phyloP scores from a whole-genome alignment of 148 eudicot genomes.

The Oxyria digyna region DNA sequence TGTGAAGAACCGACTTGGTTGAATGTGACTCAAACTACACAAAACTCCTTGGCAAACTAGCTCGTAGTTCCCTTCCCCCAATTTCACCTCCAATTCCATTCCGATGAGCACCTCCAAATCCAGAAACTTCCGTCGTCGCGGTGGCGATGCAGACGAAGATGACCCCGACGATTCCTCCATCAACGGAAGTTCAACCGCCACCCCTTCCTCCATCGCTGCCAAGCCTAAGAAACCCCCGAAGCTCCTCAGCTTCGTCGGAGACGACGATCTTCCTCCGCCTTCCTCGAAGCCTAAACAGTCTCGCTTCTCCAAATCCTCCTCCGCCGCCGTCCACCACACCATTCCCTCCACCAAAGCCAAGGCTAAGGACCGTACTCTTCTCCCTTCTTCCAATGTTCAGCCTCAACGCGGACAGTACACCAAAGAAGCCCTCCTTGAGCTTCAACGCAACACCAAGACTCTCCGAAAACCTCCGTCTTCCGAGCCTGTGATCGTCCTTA shows the following conservation, averaged over 20 bases:
- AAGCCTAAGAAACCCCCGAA: constrained; percentile 41
- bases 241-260: constrained; percentile 74
- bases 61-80: not conserved
- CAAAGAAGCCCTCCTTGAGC: constrained; percentile 69
- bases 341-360: constrained; percentile 28
- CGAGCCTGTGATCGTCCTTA: constrained; percentile 64
- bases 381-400: constrained; percentile 45
- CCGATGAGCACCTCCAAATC: constrained; percentile 37
- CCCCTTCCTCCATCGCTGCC: constrained; percentile 16
- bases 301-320: constrained; percentile 26
- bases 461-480: constrained; percentile 23
- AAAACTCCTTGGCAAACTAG: not conserved
- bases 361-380: constrained; percentile 39
- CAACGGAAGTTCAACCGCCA: constrained; percentile 12
- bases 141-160: constrained; percentile 31
- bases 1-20: not conserved
- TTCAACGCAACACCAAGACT: constrained; percentile 73
- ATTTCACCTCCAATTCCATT: not conserved
- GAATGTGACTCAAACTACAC: not conserved
- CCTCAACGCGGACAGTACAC: constrained; percentile 81
- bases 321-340: constrained; percentile 48
- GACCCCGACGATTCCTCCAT: constrained; percentile 24
- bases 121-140: constrained; percentile 78
- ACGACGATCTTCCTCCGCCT: constrained; percentile 33
- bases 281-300: constrained; percentile 14